These are phyloP conservation scores for Tuber aestivum DNA, from an alignment of 495 filamentous ascomycete genomes.

Conservation along the genomic window DNA sequence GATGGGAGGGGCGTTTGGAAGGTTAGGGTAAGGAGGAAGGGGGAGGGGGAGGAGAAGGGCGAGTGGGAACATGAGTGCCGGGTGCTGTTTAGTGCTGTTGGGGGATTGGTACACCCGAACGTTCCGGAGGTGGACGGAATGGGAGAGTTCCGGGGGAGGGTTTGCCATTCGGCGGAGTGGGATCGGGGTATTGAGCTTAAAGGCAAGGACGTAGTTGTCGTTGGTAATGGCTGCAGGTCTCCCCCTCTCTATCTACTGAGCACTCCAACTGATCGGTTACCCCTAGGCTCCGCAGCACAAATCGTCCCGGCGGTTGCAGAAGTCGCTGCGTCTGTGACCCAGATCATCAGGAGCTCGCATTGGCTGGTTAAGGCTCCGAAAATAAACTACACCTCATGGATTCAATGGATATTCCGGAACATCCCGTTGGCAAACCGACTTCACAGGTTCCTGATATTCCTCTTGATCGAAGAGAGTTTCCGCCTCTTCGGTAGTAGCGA, in stretches of 20 bases:
- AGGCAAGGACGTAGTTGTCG: slow-evolving; percentile 52
- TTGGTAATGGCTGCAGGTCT: slow-evolving; percentile 48
- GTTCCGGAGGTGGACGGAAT: slow-evolving; percentile 47
- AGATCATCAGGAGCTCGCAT: slow-evolving; percentile 43
- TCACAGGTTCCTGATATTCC: slow-evolving; percentile 24
- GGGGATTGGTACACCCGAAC: slow-evolving; percentile 50
- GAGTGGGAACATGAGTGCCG: slow-evolving; percentile 48
- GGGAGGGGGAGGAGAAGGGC: slow-evolving; percentile 17
- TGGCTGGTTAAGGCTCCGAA: slow-evolving; percentile 8
- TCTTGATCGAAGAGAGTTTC: slow-evolving; percentile 33
- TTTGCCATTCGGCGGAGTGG: slow-evolving; percentile 55
- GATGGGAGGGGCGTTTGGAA: slow-evolving; percentile 48
- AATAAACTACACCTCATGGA: background rate
- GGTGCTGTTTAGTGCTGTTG: slow-evolving; percentile 55
- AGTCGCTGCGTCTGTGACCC: slow-evolving; percentile 22
- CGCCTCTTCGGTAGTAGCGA: slow-evolving; percentile 43
- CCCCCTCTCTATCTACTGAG: background rate
- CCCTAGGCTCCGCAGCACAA: slow-evolving; percentile 47
- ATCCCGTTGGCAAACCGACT: background rate
- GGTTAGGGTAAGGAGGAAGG: slow-evolving; percentile 42
- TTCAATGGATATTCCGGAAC: background rate
- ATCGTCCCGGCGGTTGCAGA: slow-evolving; percentile 46
- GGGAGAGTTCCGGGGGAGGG: slow-evolving; percentile 47
- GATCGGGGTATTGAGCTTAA: slow-evolving; percentile 49
- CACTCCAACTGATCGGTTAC: slow-evolving; percentile 41